Evolutionary conservation across 2,329 filamentous ascomycete genomes (phyloP).

Genomic region (Sporothrix pallida): DNA sequence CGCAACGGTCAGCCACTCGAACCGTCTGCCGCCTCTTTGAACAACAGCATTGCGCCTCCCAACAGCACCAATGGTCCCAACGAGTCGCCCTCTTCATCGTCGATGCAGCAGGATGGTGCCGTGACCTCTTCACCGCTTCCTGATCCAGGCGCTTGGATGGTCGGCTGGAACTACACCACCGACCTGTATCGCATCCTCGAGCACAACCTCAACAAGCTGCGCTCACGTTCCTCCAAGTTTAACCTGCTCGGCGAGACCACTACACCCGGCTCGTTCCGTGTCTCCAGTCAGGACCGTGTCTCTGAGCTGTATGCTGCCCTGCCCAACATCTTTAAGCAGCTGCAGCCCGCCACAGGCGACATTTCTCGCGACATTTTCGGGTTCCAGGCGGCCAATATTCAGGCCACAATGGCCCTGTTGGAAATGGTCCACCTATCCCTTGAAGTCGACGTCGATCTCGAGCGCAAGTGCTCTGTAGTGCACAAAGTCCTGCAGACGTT

Average conservation of each 20-base stretch:
- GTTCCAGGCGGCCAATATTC: constrained; percentile 48
- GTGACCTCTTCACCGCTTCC: neutral
- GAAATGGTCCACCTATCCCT: constrained; percentile 44
- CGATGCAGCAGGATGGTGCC: constrained; percentile 9
- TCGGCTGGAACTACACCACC: constrained; percentile 63
- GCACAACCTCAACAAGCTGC: constrained; percentile 46
- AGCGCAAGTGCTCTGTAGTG: constrained; percentile 44
- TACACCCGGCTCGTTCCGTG: constrained; percentile 33
- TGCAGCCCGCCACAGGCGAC: constrained; percentile 41
- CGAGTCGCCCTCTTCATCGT: constrained; percentile 8
- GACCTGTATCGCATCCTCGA: constrained; percentile 63
- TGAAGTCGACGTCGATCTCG: constrained; percentile 41
- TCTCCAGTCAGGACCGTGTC: constrained; percentile 38
- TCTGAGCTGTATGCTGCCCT: constrained; percentile 42
- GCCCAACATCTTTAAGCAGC: constrained; percentile 43
- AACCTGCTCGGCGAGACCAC: constrained; percentile 34
- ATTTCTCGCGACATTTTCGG: constrained; percentile 44
- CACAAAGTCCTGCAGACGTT: constrained; percentile 43
- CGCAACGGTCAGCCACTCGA: neutral
- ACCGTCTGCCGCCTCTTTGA: neutral
- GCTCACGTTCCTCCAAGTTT: constrained; percentile 34
- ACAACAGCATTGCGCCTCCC: neutral
- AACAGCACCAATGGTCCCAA: neutral
- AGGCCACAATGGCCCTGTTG: constrained; percentile 45
- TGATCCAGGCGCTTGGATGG: constrained; percentile 50